Evolutionary conservation across 805 yeast genomes (phyloP).

Genomic region (Metschnikowia lunata): DNA sequence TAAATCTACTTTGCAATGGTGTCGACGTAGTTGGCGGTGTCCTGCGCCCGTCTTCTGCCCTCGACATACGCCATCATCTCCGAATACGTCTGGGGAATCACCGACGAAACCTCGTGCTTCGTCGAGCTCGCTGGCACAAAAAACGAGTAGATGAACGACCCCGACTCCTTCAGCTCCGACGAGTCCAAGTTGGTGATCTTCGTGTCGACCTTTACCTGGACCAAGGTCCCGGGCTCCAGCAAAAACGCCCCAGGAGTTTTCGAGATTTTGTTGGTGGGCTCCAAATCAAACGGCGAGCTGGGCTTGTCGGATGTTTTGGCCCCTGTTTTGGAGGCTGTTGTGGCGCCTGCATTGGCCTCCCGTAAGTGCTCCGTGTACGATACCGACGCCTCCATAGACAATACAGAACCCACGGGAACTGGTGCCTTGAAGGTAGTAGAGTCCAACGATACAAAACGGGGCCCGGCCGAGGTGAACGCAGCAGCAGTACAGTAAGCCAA

Average conservation of each 20-base stretch:
- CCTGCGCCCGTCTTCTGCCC: conserved; percentile 86
- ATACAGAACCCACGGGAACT: conserved; percentile 91
- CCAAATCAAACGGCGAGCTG: conserved; percentile 42
- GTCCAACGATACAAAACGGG: conserved; percentile 85
- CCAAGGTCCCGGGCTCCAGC: conserved; percentile 75
- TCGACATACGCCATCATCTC: conserved; percentile 91
- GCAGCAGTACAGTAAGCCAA: conserved; percentile 92
- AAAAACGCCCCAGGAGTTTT: conserved; percentile 54
- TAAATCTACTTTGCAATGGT: conserved; percentile 25
- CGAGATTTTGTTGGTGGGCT: conserved; percentile 54
- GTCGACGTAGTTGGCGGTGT: conserved; percentile 63
- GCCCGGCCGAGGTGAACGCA: conserved; percentile 77
- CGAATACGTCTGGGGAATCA: conserved; percentile 79
- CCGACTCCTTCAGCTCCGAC: conserved; percentile 63
- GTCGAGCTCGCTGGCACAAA: conserved; percentile 64
- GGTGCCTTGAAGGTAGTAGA: conserved; percentile 91
- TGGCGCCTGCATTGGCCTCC: conserved; percentile 17
- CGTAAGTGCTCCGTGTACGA: conserved; percentile 83
- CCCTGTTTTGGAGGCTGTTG: conserved; percentile 6
- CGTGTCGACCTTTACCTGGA: conserved; percentile 88
- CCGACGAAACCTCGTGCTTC: conserved; percentile 55
- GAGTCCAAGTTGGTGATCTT: conserved; percentile 65
- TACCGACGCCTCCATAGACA: conserved; percentile 76
- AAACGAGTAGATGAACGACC: conserved; percentile 84
- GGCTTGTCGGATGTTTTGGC: conserved; percentile 15